Conservation (phyloP, 202 grass and related monocot genomes). For the Alloteropsis angusta region DNA sequence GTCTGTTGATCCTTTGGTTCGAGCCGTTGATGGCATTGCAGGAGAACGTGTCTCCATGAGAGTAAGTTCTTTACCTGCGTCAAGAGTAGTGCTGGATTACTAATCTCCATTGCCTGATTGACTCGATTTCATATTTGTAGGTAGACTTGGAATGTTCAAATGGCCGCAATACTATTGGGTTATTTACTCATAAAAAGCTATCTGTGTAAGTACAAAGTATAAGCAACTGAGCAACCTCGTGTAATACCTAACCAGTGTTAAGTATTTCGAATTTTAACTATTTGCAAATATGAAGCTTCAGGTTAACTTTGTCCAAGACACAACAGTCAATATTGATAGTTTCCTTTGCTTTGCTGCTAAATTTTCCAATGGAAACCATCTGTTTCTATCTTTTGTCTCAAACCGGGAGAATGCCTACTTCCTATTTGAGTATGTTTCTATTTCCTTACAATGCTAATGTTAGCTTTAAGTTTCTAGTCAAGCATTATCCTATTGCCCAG, state of each 20-base stretch:
- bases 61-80: constrained; percentile 44
- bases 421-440: not conserved
- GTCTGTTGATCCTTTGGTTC: constrained; percentile 61
- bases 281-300: not conserved
- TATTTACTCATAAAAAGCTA: constrained; percentile 82
- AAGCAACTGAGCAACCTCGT: not conserved
- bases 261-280: not conserved
- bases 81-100: not conserved
- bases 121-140: constrained; percentile 37
- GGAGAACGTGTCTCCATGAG: constrained; percentile 78
- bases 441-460: not conserved
- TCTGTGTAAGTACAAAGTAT: constrained; percentile 58
- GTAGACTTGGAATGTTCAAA: constrained; percentile 87
- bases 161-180: constrained; percentile 58
- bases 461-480: not conserved
- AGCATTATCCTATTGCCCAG: not conserved
- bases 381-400: not conserved
- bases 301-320: not conserved
- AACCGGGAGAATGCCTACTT: too few species aligned
- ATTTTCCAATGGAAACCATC: not conserved
- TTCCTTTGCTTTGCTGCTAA: not conserved
- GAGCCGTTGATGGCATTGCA: constrained; percentile 66
- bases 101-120: constrained; percentile 10
- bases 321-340: not conserved
- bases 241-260: not conserved